Conservation (phyloP, 495 filamentous ascomycete species). For the Daldinia loculata region DNA sequence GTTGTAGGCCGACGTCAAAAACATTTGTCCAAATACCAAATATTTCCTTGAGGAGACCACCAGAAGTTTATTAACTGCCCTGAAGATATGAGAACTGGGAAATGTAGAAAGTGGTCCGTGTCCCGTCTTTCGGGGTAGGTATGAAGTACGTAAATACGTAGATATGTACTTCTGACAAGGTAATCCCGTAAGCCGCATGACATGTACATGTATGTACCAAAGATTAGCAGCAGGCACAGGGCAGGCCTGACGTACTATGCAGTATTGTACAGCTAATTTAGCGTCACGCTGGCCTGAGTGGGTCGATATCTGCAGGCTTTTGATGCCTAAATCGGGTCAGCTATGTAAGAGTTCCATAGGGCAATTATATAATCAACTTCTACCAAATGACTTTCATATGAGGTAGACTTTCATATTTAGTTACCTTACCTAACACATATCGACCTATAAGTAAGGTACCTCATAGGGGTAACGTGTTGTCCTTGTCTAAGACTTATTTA, state of each 20-base stretch:
- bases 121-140: background rate
- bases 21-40: slow-evolving; percentile 6
- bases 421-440: too few species aligned
- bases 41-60: slow-evolving; percentile 3
- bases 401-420: too few species aligned
- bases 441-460: too few species aligned
- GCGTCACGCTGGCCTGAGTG: slow-evolving; percentile 6
- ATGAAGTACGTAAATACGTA: background rate
- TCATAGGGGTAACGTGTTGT: too few species aligned
- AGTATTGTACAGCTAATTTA: slow-evolving; percentile 4
- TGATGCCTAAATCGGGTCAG: slow-evolving; percentile 11
- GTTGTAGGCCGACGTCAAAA: slow-evolving; percentile 33
- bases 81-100: slow-evolving; percentile 2
- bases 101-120: background rate
- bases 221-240: background rate
- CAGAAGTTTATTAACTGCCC: slow-evolving; percentile 2
- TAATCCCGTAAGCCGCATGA: background rate
- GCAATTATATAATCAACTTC: background rate
- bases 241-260: slow-evolving; percentile 1
- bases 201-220: background rate
- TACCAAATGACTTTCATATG: background rate
- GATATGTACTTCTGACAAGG: background rate
- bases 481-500: too few species aligned
- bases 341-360: background rate
- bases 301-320: background rate